phyloP scores from a whole-genome alignment of 2,329 filamentous ascomycete species.

The Aspergillus sojae region DNA sequence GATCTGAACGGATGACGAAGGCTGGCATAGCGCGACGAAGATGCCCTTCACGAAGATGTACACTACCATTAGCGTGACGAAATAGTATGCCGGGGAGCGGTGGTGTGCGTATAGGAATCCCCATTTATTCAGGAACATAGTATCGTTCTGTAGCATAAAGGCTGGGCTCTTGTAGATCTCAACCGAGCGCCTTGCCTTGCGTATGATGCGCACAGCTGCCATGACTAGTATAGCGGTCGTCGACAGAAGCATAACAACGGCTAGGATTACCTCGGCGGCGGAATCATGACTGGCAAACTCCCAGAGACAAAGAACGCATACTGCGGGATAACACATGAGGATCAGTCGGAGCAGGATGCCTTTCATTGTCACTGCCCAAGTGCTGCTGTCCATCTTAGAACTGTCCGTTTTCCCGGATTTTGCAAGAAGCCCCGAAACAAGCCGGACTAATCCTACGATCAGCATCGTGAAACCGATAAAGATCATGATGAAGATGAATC shows the following conservation, averaged over 20 bases:
- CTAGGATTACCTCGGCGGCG: slow-evolving; percentile 78
- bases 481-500: slow-evolving; percentile 82
- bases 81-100: slow-evolving; percentile 92
- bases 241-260: slow-evolving; percentile 82
- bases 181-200: slow-evolving; percentile 82
- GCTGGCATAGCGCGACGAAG: slow-evolving; percentile 81
- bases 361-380: slow-evolving; percentile 90
- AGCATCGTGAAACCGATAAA: slow-evolving; percentile 75
- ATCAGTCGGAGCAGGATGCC: slow-evolving; percentile 89
- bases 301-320: slow-evolving; percentile 89
- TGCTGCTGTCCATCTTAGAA: slow-evolving; percentile 83
- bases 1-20: slow-evolving; percentile 71
- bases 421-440: slow-evolving; percentile 71
- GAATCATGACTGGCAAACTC: slow-evolving; percentile 87
- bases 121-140: slow-evolving; percentile 90
- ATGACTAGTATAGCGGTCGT: slow-evolving; percentile 78
- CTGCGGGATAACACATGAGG: slow-evolving; percentile 87
- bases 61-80: slow-evolving; percentile 74
- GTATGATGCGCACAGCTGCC: slow-evolving; percentile 86
- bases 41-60: slow-evolving; percentile 83
- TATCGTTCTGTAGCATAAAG: slow-evolving; percentile 94
- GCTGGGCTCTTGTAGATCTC: slow-evolving; percentile 91
- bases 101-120: slow-evolving; percentile 97
- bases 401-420: slow-evolving; percentile 64
- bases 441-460: slow-evolving; percentile 76